Evolutionary conservation across 2,329 filamentous ascomycete genomes (phyloP).

Genomic region (Trichoderma simmonsii): DNA sequence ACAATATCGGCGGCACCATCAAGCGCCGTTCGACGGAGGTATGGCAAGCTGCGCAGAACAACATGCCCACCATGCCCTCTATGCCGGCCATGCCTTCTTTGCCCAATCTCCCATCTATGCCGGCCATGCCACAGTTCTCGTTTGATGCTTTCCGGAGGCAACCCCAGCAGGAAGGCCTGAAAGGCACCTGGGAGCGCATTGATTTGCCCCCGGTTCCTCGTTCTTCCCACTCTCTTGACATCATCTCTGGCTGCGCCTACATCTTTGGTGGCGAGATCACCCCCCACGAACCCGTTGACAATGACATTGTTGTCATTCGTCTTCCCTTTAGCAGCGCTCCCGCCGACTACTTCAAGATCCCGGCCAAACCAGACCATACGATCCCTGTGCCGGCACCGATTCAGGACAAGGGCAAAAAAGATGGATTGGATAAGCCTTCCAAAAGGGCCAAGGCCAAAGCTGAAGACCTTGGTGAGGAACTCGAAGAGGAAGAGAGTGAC

Average conservation of each 20-base stretch:
- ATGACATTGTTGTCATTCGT: slow-evolving; percentile 64
- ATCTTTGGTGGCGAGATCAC: slow-evolving; percentile 75
- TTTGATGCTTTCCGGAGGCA: slow-evolving; percentile 13
- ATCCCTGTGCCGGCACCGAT: slow-evolving; percentile 21
- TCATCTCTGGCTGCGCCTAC: slow-evolving; percentile 54
- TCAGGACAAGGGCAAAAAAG: slow-evolving; percentile 34
- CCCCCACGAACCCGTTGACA: slow-evolving; percentile 66
- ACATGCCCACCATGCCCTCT: slow-evolving; percentile 29
- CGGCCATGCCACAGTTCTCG: slow-evolving; percentile 11
- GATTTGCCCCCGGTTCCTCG: slow-evolving; percentile 57
- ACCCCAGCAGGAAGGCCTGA: slow-evolving; percentile 36
- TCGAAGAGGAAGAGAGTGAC: slow-evolving; percentile 7
- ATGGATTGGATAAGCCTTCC: slow-evolving; percentile 37
- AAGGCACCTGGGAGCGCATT: slow-evolving; percentile 61
- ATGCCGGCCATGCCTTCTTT: neutral
- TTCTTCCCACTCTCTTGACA: slow-evolving; percentile 70
- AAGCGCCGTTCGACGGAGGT: slow-evolving; percentile 56
- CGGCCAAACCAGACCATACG: slow-evolving; percentile 47
- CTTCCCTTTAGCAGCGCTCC: slow-evolving; percentile 56
- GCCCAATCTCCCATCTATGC: slow-evolving; percentile 26
- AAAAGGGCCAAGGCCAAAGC: slow-evolving; percentile 21
- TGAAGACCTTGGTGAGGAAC: slow-evolving; percentile 2
- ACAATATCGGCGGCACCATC: slow-evolving; percentile 49
- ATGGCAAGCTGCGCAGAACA: slow-evolving; percentile 48
- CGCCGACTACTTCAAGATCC: slow-evolving; percentile 58